These are phyloP conservation scores for Dioszegia crocea DNA, from an alignment of 768 basidiomycete genomes.

Conservation along the genomic window DNA sequence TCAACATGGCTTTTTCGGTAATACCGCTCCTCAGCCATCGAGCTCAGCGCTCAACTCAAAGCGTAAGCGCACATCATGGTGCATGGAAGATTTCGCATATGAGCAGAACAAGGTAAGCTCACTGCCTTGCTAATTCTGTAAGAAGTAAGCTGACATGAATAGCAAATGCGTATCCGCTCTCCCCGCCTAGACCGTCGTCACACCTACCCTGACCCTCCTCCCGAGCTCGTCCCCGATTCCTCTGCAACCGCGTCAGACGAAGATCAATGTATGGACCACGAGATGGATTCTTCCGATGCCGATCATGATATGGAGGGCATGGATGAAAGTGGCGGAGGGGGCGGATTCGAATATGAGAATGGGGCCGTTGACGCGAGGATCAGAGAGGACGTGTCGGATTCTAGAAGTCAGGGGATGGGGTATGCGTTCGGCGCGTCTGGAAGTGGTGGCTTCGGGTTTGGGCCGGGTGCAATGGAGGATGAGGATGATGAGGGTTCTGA, in stretches of 20 bases:
- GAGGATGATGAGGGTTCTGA: conserved; percentile 27
- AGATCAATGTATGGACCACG: conserved; percentile 25
- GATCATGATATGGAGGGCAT: conserved; percentile 24
- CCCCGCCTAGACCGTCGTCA: conserved; percentile 20
- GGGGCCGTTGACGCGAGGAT: background rate
- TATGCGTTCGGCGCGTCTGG: conserved; percentile 25
- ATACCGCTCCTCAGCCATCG: conserved; percentile 9
- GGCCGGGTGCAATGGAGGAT: conserved; percentile 42
- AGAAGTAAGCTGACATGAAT: background rate
- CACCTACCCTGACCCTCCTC: conserved; percentile 21
- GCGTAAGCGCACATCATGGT: conserved; percentile 33
- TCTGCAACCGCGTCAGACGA: conserved; percentile 41
- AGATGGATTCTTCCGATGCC: conserved; percentile 18
- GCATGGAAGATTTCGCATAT: conserved; percentile 23
- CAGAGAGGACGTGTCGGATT: background rate
- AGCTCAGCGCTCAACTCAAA: conserved; percentile 30
- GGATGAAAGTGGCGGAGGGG: conserved; percentile 1
- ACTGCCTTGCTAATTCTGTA: background rate
- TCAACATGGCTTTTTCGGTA: background rate
- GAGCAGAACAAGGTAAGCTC: conserved; percentile 29
- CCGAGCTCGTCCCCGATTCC: conserved; percentile 35
- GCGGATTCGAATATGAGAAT: conserved; percentile 9
- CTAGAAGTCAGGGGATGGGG: background rate
- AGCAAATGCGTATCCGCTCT: conserved; percentile 38
- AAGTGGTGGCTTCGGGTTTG: conserved; percentile 39